Conservation (phyloP, 345 rosid species). For the Brassica cretica region DNA sequence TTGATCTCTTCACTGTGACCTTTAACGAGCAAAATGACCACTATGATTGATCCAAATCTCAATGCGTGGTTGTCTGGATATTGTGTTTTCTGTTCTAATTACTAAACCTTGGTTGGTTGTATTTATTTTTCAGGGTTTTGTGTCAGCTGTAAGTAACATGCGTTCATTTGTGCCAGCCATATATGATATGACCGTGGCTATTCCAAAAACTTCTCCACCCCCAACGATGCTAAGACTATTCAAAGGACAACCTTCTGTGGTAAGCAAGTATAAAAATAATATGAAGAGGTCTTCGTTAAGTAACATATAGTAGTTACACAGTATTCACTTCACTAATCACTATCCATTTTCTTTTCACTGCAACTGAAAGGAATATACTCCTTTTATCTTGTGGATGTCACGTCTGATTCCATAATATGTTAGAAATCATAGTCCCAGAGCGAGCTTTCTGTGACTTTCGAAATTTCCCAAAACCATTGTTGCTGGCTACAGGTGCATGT, state of each 20-base stretch:
- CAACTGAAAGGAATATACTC: slow-evolving; percentile 1
- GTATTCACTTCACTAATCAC: not conserved
- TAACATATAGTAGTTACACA: not conserved
- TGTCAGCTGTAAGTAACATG: slow-evolving; percentile 91
- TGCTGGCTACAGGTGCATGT: slow-evolving; percentile 69
- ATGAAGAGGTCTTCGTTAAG: slow-evolving; percentile 11
- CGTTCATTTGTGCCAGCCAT: slow-evolving; percentile 94
- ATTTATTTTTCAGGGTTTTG: slow-evolving; percentile 75
- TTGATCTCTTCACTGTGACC: slow-evolving; percentile 10
- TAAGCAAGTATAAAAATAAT: slow-evolving; percentile 41
- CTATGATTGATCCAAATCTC: slow-evolving; percentile 20
- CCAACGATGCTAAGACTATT: slow-evolving; percentile 86
- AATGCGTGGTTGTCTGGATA: slow-evolving; percentile 17
- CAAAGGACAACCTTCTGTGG: slow-evolving; percentile 89
- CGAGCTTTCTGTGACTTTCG: slow-evolving; percentile 5
- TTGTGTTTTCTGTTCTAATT: slow-evolving; percentile 11
- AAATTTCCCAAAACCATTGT: not conserved
- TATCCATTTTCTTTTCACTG: not conserved
- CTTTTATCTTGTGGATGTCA: not conserved
- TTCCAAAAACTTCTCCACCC: slow-evolving; percentile 68
- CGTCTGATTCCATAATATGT: slow-evolving; percentile 7
- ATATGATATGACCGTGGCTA: slow-evolving; percentile 82
- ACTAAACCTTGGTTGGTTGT: not conserved
- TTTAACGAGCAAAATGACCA: not conserved
- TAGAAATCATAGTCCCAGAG: slow-evolving; percentile 10